A percentile compares a stretch with the other conserved stretches of the same genome.
Conservation (phyloP, 1,284 basidiomycete species). For the Leccinum proliferum region DNA sequence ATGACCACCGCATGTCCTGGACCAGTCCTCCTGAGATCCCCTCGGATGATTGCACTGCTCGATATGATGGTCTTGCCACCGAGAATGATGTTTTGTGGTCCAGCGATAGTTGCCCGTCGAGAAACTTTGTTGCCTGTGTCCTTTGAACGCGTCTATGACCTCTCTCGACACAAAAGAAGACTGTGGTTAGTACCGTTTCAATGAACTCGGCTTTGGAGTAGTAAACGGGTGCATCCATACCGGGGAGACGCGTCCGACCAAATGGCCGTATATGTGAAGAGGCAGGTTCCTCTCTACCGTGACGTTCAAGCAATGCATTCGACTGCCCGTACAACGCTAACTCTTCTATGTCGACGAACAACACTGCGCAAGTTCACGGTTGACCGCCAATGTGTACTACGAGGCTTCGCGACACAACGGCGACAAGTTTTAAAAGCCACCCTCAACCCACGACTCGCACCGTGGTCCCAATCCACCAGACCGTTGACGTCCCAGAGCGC, state of each 20-base stretch:
- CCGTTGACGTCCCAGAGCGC: conserved; percentile 2
- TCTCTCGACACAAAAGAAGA: background rate
- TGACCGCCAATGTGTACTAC: background rate
- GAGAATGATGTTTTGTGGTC: conserved; percentile 95
- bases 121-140: conserved; percentile 93
- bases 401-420: background rate
- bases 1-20: conserved; percentile 91
- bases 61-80: conserved; percentile 98
- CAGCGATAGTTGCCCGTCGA: conserved; percentile 87
- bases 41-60: conserved; percentile 81
- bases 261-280: background rate
- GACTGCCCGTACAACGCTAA: background rate
- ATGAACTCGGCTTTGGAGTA: conserved; percentile 77
- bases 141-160: conserved; percentile 30
- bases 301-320: conserved; percentile 9
- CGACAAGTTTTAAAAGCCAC: background rate
- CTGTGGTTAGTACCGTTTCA: conserved; percentile 56
- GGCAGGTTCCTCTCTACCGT: background rate
- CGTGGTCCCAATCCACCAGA: conserved; percentile 11
- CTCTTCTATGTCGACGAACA: conserved; percentile 12
- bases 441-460: background rate
- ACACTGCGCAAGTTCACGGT: background rate
- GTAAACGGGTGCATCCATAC: conserved; percentile 66
- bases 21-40: conserved; percentile 80
- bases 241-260: conserved; percentile 12